These are phyloP conservation scores for Puccinia polysora DNA, from an alignment of 1,284 basidiomycete species.

Conservation along the genomic window DNA sequence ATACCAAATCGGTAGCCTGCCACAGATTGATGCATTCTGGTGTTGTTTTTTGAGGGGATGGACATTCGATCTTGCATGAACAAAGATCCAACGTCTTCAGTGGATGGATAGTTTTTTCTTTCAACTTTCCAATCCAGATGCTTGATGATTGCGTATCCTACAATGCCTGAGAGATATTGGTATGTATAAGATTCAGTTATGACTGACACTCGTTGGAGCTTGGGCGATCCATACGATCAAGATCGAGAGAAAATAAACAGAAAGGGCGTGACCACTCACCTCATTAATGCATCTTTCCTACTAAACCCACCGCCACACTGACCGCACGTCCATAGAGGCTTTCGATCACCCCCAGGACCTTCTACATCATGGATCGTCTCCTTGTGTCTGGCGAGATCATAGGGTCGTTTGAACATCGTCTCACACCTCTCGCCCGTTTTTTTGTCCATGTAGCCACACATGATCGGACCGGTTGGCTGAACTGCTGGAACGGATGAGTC, in stretches of 20 bases:
- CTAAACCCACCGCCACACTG: slow-evolving; percentile 32
- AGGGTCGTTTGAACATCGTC: slow-evolving; percentile 35
- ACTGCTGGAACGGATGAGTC: slow-evolving; percentile 7
- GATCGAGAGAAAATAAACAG: neutral
- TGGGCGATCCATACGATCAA: neutral
- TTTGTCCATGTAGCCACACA: slow-evolving; percentile 33
- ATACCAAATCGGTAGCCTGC: too few relatives aligned
- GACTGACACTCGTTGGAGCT: neutral
- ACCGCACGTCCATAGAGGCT: slow-evolving; percentile 36
- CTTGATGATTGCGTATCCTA: too few relatives aligned
- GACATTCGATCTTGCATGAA: too few relatives aligned
- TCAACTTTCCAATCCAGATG: too few relatives aligned
- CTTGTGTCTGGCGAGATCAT: slow-evolving; percentile 41
- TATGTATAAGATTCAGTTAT: too few relatives aligned
- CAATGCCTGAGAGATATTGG: too few relatives aligned
- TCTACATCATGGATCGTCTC: slow-evolving; percentile 39
- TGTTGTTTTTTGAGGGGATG: too few relatives aligned
- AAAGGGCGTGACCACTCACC: slow-evolving; percentile 1
- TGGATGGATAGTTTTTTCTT: too few relatives aligned
- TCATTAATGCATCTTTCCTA: slow-evolving; percentile 39
- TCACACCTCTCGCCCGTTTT: slow-evolving; percentile 15
- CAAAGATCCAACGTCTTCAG: too few relatives aligned
- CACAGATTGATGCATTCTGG: too few relatives aligned
- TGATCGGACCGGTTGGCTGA: neutral
- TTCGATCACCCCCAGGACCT: slow-evolving; percentile 20